Conservation (phyloP, 352 stramenopile genomes). For the Thalassiosira hispida region DNA sequence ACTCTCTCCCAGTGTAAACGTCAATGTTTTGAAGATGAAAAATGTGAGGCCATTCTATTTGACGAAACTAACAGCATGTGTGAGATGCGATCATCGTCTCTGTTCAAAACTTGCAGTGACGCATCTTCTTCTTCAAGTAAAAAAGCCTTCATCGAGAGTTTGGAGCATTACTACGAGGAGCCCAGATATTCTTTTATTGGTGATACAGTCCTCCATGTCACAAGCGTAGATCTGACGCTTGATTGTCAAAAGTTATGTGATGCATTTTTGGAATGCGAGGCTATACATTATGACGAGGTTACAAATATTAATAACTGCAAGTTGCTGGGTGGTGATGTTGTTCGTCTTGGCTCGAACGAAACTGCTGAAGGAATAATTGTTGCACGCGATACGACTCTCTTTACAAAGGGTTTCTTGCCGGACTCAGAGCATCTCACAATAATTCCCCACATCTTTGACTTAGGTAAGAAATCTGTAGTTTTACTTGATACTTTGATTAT, state of each 20-base stretch:
- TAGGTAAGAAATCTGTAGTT: too few species aligned
- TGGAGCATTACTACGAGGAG: slow-evolving; percentile 23
- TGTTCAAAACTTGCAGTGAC: slow-evolving; percentile 27
- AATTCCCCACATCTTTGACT: slow-evolving; percentile 16
- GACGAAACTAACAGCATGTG: slow-evolving; percentile 18
- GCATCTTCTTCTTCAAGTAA: background rate
- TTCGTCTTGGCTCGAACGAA: slow-evolving; percentile 15
- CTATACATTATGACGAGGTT: slow-evolving; percentile 19
- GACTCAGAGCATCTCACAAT: background rate
- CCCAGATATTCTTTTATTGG: slow-evolving; percentile 27
- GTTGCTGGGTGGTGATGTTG: slow-evolving; percentile 23
- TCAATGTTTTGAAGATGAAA: slow-evolving; percentile 21
- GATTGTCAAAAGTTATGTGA: slow-evolving; percentile 40
- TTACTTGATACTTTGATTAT: too few species aligned
- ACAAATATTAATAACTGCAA: slow-evolving; percentile 24
- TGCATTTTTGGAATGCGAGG: slow-evolving; percentile 22
- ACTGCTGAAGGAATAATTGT: slow-evolving; percentile 19
- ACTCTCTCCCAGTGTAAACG: slow-evolving; percentile 35
- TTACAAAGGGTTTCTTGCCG: slow-evolving; percentile 24
- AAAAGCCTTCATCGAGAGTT: slow-evolving; percentile 11
- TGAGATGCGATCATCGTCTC: slow-evolving; percentile 22
- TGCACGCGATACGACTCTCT: slow-evolving; percentile 29
- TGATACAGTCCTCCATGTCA: slow-evolving; percentile 6
- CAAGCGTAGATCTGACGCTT: slow-evolving; percentile 7
- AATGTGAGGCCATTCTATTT: slow-evolving; percentile 35